phyloP scores from a whole-genome alignment of 106 monocot genomes.

The Amphibolis antarctica region DNA sequence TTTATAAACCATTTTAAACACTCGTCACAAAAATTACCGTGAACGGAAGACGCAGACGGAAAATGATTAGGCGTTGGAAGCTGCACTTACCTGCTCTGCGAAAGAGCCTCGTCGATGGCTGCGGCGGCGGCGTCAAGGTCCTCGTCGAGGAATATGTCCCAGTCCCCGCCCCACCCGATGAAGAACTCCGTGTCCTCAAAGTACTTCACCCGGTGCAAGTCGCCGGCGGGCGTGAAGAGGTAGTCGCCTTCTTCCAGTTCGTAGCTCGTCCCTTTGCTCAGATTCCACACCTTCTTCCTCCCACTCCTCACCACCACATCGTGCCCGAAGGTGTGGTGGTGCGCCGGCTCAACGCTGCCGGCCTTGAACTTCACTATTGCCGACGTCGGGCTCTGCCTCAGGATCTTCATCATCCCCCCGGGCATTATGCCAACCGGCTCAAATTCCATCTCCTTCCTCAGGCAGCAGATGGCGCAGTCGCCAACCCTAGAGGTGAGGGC shows the following conservation, averaged over 20 bases:
- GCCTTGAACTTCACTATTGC: slow-evolving; percentile 64
- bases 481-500: background rate
- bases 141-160: slow-evolving; percentile 94
- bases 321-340: slow-evolving; percentile 83
- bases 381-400: slow-evolving; percentile 72
- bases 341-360: slow-evolving; percentile 82
- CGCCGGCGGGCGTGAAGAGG: slow-evolving; percentile 70
- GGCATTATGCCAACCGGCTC: slow-evolving; percentile 77
- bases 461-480: slow-evolving; percentile 58
- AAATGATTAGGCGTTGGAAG: too few species aligned
- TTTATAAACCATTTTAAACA: too few species aligned
- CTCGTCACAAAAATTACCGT: too few species aligned
- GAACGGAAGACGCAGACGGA: too few species aligned
- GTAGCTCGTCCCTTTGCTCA: slow-evolving; percentile 54
- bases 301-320: slow-evolving; percentile 74
- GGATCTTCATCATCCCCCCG: slow-evolving; percentile 77
- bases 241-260: slow-evolving; percentile 60
- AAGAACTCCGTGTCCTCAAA: slow-evolving; percentile 92
- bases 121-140: slow-evolving; percentile 39
- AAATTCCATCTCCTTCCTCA: slow-evolving; percentile 58
- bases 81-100: too few species aligned
- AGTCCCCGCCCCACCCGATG: slow-evolving; percentile 83
- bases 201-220: slow-evolving; percentile 77
- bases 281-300: slow-evolving; percentile 85
- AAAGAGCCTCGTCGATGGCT: slow-evolving; percentile 37